phyloP scores from a whole-genome alignment of 768 basidiomycete species.

The Gelatoporia subvermispora region DNA sequence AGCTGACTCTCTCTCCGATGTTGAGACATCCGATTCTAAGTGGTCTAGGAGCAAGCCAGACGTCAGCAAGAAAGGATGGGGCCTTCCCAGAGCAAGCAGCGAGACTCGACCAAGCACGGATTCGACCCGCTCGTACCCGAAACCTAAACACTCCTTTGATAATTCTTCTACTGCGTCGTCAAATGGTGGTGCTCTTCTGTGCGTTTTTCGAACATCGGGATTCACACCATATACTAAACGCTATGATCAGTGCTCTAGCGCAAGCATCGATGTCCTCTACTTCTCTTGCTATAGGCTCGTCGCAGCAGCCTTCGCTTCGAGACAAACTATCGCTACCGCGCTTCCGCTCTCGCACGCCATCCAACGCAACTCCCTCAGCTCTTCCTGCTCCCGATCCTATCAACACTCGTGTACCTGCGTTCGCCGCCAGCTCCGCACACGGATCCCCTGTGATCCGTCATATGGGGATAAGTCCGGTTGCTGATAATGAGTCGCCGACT shows the following conservation, averaged over 20 bases:
- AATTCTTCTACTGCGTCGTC: conserved; percentile 47
- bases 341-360: conserved; percentile 28
- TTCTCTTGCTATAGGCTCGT: conserved; percentile 37
- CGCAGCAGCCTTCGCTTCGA: conserved; percentile 29
- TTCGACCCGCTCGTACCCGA: conserved; percentile 47
- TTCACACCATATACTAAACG: neutral
- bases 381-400: conserved; percentile 28
- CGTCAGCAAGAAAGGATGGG: conserved; percentile 40
- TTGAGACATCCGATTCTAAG: conserved; percentile 31
- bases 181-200: conserved; percentile 56
- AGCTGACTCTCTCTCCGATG: conserved; percentile 43
- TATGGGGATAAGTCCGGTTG: conserved; percentile 15
- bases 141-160: conserved; percentile 56
- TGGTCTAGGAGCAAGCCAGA: conserved; percentile 29
- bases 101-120: conserved; percentile 59
- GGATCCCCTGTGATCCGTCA: conserved; percentile 8
- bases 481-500: conserved; percentile 9
- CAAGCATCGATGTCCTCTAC: conserved; percentile 58
- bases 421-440: conserved; percentile 8
- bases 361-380: conserved; percentile 12
- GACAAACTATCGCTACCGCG: conserved; percentile 42
- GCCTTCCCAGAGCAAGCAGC: conserved; percentile 35
- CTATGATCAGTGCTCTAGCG: conserved; percentile 44
- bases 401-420: conserved; percentile 11
- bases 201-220: conserved; percentile 26